A percentile compares a stretch with the other conserved stretches of the same genome.
phyloP scores from a whole-genome alignment of 768 basidiomycete genomes.

The Holtermannia corniformis region DNA sequence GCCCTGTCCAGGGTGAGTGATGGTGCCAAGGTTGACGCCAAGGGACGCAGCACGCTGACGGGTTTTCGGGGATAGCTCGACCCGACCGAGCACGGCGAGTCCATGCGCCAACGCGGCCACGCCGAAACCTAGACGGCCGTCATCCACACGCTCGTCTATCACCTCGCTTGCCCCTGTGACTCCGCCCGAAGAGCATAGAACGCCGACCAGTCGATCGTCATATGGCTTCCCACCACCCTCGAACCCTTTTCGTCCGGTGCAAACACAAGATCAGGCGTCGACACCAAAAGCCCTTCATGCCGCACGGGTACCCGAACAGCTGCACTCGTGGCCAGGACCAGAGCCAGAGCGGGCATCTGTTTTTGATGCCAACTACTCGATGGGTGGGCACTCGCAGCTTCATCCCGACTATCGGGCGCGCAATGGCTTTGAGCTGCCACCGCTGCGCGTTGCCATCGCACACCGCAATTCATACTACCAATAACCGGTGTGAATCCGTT shows the following conservation, averaged over 20 bases:
- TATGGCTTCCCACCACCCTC: neutral
- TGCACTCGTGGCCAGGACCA: neutral
- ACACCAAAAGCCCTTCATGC: neutral
- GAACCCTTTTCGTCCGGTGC: neutral
- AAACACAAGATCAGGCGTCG: too few species aligned
- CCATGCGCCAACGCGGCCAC: neutral
- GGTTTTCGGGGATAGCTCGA: too few species aligned
- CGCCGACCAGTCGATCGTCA: neutral
- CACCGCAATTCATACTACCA: slow-evolving; percentile 5
- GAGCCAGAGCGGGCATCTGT: neutral
- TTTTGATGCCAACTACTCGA: neutral
- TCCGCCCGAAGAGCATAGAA: neutral
- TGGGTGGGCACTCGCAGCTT: too few species aligned
- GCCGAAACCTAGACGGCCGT: slow-evolving; percentile 10
- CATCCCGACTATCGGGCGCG: neutral
- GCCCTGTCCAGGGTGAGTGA: slow-evolving; percentile 35
- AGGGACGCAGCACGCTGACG: neutral
- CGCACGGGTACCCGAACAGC: neutral
- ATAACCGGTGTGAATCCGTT: neutral
- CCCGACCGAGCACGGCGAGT: neutral
- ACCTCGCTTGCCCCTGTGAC: slow-evolving; percentile 1
- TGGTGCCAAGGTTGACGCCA: neutral
- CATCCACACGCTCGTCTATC: slow-evolving; percentile 5
- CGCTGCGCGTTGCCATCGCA: slow-evolving; percentile 6
- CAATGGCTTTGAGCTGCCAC: neutral